These are phyloP conservation scores for Komagataella phaffii DNA, from an alignment of 805 yeast species.

Conservation along the genomic window DNA sequence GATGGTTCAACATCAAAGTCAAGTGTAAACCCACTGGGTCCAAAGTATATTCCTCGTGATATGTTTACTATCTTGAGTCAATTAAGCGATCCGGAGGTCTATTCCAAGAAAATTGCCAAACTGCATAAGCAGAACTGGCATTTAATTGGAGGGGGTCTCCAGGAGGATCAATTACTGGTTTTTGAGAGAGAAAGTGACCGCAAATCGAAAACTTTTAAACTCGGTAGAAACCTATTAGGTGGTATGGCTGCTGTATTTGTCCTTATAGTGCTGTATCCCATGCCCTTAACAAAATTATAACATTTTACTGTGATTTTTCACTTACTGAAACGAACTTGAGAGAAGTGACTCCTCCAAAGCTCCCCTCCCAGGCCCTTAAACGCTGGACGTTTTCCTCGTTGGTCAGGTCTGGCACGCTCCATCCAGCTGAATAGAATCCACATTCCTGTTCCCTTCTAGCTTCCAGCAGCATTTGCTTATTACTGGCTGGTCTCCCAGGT, in stretches of 20 bases:
- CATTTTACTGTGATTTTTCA: background rate
- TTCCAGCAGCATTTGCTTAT: conserved; percentile 55
- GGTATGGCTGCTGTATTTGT: background rate
- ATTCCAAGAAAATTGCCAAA: conserved; percentile 22
- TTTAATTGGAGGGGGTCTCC: conserved; percentile 37
- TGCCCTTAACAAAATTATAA: background rate
- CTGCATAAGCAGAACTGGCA: conserved; percentile 36
- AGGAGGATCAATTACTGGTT: conserved; percentile 20
- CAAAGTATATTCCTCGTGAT: conserved; percentile 23
- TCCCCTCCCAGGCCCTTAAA: conserved; percentile 70
- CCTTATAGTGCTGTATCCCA: background rate
- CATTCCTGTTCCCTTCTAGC: conserved; percentile 46
- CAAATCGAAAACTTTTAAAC: background rate
- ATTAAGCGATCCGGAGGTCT: conserved; percentile 23
- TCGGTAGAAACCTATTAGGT: background rate
- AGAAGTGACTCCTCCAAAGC: conserved; percentile 48
- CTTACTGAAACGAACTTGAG: background rate
- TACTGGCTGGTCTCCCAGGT: conserved; percentile 77
- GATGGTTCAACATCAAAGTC: conserved; percentile 22
- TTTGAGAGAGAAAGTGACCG: conserved; percentile 18
- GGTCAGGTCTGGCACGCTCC: conserved; percentile 58
- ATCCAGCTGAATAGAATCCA: conserved; percentile 55
- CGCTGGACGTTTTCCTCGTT: conserved; percentile 43
- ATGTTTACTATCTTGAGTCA: conserved; percentile 24
- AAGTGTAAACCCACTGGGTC: conserved; percentile 25